Evolutionary conservation across 192 early-diverging fungal species (phyloP).

Genomic region (Backusella westeae): DNA sequence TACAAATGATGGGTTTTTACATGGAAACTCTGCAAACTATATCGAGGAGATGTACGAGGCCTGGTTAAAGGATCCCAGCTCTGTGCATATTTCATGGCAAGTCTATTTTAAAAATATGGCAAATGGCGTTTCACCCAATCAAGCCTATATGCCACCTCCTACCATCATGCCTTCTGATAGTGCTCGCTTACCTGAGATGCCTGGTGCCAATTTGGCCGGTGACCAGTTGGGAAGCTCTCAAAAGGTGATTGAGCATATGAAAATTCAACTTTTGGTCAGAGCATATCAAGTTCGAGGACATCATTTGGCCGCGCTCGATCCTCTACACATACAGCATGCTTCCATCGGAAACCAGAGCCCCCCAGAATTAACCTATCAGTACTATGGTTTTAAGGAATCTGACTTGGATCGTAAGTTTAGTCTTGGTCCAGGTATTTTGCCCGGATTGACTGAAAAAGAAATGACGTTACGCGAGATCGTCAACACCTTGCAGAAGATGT

Average conservation of each 20-base stretch:
- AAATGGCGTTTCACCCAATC: conserved; percentile 55
- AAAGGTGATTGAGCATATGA: conserved; percentile 93
- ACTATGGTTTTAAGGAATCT: conserved; percentile 92
- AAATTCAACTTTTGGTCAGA: conserved; percentile 93
- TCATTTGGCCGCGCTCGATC: conserved; percentile 91
- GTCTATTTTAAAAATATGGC: conserved; percentile 85
- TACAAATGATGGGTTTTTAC: conserved; percentile 72
- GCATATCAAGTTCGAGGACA: conserved; percentile 97
- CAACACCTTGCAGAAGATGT: conserved; percentile 71
- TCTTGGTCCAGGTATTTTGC: conserved; percentile 92
- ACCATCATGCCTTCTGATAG: conserved; percentile 68
- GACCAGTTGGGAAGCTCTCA: conserved; percentile 24
- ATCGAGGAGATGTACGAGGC: conserved; percentile 95
- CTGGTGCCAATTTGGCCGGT: conserved; percentile 44
- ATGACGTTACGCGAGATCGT: conserved; percentile 92
- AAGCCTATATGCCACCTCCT: conserved; percentile 76
- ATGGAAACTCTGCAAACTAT: conserved; percentile 75
- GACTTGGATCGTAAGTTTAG: conserved; percentile 91
- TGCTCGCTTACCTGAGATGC: conserved; percentile 46
- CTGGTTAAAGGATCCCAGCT: conserved; percentile 83
- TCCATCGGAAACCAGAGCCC: conserved; percentile 52
- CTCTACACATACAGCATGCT: conserved; percentile 75
- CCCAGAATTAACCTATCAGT: conserved; percentile 77
- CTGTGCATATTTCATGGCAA: conserved; percentile 95
- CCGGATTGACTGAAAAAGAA: conserved; percentile 75